Evolutionary conservation across 1,284 basidiomycete genomes (phyloP).

Genomic region (Trametes polyzona): DNA sequence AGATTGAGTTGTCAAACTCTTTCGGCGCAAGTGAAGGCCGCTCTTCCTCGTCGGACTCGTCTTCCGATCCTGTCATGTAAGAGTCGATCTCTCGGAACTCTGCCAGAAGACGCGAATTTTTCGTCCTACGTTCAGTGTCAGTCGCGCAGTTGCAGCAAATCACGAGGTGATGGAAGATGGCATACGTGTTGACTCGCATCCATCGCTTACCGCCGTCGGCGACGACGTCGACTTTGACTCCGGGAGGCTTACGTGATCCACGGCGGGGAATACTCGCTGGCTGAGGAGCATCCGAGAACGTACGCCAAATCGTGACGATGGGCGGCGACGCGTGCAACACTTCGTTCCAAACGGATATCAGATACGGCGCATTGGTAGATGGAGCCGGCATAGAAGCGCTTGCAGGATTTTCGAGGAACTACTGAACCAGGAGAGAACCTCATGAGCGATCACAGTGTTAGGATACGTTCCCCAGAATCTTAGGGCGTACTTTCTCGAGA

Average conservation of each 20-base stretch:
- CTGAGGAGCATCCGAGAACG: constrained; percentile 40
- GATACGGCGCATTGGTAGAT: constrained; percentile 77
- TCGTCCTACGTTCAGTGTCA: constrained; percentile 53
- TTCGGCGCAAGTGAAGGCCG: constrained; percentile 46
- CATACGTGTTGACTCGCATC: constrained; percentile 87
- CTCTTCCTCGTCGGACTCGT: constrained; percentile 44
- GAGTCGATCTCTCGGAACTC: constrained; percentile 85
- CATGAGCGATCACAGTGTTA: no score
- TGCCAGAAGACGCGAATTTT: constrained; percentile 72
- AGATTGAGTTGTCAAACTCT: constrained; percentile 73
- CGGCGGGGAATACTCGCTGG: constrained; percentile 27
- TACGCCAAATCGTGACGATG: constrained; percentile 61
- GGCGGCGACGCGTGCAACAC: constrained; percentile 61
- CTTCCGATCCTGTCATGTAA: constrained; percentile 71
- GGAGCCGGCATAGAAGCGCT: constrained; percentile 48
- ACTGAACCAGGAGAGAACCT: constrained; percentile 43
- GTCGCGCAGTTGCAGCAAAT: no score
- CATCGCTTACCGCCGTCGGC: constrained; percentile 73
- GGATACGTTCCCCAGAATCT: not conserved
- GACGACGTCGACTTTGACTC: constrained; percentile 80
- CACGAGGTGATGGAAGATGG: constrained; percentile 22
- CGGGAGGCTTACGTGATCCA: constrained; percentile 40
- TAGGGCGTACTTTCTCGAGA: constrained; percentile 51
- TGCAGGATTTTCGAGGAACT: constrained; percentile 59
- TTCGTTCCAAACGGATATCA: constrained; percentile 79